These are phyloP conservation scores for Oenanthe sinensis DNA, from an alignment of 129 eudicot genomes.

Conservation along the genomic window DNA sequence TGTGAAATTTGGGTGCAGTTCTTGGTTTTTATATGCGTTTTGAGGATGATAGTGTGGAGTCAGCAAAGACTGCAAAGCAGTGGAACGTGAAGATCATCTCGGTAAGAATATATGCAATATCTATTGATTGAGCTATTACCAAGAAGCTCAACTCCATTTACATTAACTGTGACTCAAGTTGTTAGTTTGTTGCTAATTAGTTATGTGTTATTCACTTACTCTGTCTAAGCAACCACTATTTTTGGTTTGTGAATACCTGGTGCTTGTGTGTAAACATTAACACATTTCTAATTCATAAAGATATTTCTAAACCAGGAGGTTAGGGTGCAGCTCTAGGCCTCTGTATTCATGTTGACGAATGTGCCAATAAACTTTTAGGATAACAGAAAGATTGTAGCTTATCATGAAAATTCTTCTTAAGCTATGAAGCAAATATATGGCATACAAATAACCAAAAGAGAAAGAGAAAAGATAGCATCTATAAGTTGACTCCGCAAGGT, in stretches of 20 bases:
- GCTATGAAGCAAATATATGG: not conserved
- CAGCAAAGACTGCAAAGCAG: conserved; percentile 86
- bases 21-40: conserved; percentile 94
- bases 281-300: not conserved
- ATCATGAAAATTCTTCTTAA: not conserved
- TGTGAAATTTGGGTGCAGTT: conserved; percentile 38
- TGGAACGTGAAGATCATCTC: conserved; percentile 99
- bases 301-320: not conserved
- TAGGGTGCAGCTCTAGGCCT: not conserved
- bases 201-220: not conserved
- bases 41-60: conserved; percentile 97
- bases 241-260: not conserved
- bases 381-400: not conserved
- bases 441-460: not conserved
- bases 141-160: not conserved
- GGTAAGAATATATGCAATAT: conserved; percentile 33
- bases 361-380: not conserved
- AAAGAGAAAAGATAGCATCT: no score
- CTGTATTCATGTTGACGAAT: not conserved
- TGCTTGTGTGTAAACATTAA: not conserved
- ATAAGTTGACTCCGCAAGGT: no score
- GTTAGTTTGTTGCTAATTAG: not conserved
- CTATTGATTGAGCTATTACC: not conserved
- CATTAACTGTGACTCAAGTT: not conserved
- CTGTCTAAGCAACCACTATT: not conserved